Evolutionary conservation across 371 early-diverging fungal species (phyloP).

Genomic region (Apophysomyces variabilis): DNA sequence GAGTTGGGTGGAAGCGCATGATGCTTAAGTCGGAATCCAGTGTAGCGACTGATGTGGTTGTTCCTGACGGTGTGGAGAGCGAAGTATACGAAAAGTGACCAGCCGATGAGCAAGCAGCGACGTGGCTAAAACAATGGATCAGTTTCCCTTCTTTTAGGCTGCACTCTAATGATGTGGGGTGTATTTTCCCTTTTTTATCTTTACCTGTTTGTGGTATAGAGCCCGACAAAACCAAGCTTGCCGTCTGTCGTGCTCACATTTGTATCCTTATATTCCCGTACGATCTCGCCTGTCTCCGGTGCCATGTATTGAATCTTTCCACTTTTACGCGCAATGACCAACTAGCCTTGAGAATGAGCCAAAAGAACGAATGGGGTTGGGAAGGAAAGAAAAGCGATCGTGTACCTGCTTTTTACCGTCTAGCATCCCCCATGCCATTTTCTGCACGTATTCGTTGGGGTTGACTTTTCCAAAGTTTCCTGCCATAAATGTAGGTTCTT

Average conservation of each 20-base stretch:
- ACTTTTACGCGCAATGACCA: constrained; percentile 68
- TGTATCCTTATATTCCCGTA: constrained; percentile 50
- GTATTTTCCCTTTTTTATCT: too few species aligned
- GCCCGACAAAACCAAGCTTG: constrained; percentile 64
- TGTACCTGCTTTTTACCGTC: constrained; percentile 41
- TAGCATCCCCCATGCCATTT: constrained; percentile 53
- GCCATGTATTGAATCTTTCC: constrained; percentile 64
- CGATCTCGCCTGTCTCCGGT: constrained; percentile 52
- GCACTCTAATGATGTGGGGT: too few species aligned
- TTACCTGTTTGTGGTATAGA: constrained; percentile 52
- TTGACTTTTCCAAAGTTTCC: constrained; percentile 60
- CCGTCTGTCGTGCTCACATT: constrained; percentile 38
- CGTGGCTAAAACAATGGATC: constrained; percentile 19
- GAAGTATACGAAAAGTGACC: constrained; percentile 42
- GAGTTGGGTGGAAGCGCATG: constrained; percentile 73
- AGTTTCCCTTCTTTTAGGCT: background rate
- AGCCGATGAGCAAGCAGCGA: constrained; percentile 40
- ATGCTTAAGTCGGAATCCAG: constrained; percentile 33
- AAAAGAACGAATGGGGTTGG: background rate
- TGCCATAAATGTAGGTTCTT: constrained; percentile 38
- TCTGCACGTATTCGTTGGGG: constrained; percentile 54
- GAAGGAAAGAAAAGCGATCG: constrained; percentile 19
- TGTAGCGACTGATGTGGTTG: constrained; percentile 17
- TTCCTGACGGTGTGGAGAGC: constrained; percentile 9
- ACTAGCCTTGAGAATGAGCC: constrained; percentile 20